Conservation (phyloP, 805 yeast genomes). For the Candida mattraensis region DNA sequence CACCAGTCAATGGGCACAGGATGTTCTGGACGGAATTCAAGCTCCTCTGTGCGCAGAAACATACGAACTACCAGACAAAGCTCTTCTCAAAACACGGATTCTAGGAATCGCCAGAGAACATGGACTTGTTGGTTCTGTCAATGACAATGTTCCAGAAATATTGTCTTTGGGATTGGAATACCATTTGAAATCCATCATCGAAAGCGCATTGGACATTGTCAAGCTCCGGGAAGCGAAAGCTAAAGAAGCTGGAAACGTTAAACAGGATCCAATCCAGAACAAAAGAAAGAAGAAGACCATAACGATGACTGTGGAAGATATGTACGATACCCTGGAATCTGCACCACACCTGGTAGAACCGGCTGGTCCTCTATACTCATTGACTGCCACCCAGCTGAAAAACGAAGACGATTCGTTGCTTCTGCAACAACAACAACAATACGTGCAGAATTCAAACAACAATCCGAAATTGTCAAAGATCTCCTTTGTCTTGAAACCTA, state of each 20-base stretch:
- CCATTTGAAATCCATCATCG: slow-evolving; percentile 72
- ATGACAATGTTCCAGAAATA: slow-evolving; percentile 74
- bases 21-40: slow-evolving; percentile 80
- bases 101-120: slow-evolving; percentile 84
- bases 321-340: slow-evolving; percentile 60
- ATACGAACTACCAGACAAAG: slow-evolving; percentile 80
- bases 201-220: slow-evolving; percentile 70
- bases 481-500: slow-evolving; percentile 29
- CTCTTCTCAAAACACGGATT: slow-evolving; percentile 64
- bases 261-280: neutral
- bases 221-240: slow-evolving; percentile 53
- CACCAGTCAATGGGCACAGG: slow-evolving; percentile 87
- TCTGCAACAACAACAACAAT: slow-evolving; percentile 18
- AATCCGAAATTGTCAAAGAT: slow-evolving; percentile 27
- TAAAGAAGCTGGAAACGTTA: neutral
- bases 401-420: slow-evolving; percentile 53
- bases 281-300: slow-evolving; percentile 26
- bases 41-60: slow-evolving; percentile 77
- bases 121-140: slow-evolving; percentile 82
- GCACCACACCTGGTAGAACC: slow-evolving; percentile 71
- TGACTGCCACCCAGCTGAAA: slow-evolving; percentile 48
- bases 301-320: slow-evolving; percentile 62
- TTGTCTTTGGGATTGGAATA: slow-evolving; percentile 78
- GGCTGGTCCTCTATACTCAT: slow-evolving; percentile 54
- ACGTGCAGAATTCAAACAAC: slow-evolving; percentile 8